Conservation (phyloP, 1,284 basidiomycete genomes). For the Apiotrichum laibachii region DNA sequence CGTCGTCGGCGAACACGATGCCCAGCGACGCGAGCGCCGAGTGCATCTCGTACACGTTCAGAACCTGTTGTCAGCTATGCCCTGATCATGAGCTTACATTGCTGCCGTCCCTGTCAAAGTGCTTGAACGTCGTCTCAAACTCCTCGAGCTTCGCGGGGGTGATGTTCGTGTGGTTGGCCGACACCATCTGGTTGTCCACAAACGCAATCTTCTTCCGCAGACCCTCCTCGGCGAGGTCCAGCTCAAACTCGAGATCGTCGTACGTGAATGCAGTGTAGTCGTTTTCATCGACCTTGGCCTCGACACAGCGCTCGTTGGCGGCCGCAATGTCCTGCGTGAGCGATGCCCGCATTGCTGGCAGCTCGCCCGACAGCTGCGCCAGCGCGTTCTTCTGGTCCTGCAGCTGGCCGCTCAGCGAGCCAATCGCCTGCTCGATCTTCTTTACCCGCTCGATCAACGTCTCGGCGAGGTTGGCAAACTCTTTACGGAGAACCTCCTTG, state of each 20-base stretch:
- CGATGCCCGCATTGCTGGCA: conserved; percentile 30
- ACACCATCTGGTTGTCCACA: conserved; percentile 93
- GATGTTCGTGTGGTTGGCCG: conserved; percentile 56
- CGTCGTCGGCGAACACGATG: conserved; percentile 88
- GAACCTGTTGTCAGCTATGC: conserved; percentile 54
- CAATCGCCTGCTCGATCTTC: conserved; percentile 69
- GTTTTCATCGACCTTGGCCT: conserved; percentile 96
- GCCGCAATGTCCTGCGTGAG: conserved; percentile 35
- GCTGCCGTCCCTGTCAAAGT: conserved; percentile 90
- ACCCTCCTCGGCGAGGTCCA: conserved; percentile 75
- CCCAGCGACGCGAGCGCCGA: conserved; percentile 92
- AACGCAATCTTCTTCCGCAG: conserved; percentile 88
- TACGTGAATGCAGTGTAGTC: conserved; percentile 90
- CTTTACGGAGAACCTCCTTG: conserved; percentile 79
- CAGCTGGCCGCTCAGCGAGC: conserved; percentile 71
- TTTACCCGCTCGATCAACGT: conserved; percentile 73
- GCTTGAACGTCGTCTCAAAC: conserved; percentile 94
- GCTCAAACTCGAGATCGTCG: conserved; percentile 87
- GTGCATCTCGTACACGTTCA: conserved; percentile 80
- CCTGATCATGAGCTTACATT: conserved; percentile 54
- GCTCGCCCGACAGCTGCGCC: conserved; percentile 26
- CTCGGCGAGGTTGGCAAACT: conserved; percentile 80
- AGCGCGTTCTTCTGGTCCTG: conserved; percentile 51
- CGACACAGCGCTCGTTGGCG: conserved; percentile 68
- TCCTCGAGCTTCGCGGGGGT: conserved; percentile 96